Base-by-base conservation (phyloP, 805 yeast genomes). In the fission yeast (Schizosaccharomyces pombe) region DNA sequence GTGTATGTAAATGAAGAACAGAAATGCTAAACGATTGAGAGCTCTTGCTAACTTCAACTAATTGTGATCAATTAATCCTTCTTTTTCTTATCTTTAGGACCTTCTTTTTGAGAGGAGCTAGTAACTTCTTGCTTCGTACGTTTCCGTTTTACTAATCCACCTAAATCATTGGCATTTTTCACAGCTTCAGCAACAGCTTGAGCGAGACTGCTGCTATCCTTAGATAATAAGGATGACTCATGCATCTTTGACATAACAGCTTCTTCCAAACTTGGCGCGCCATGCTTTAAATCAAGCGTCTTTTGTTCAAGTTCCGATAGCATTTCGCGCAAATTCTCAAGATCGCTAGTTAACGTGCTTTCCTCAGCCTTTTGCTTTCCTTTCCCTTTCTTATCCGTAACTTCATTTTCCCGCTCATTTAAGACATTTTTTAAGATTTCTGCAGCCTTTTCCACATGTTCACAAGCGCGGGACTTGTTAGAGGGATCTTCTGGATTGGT, bases 401-500 rank as follows among this genome's bases (percentile, higher is more conserved):
- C 30, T 26, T 19, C 26, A 14, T 8, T 4, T 8, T 26, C 14
- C 26, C 30, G 28, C 5, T 19, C 11, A 3, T 43, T 30, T 2
- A 43, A n/a, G 14, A 43, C 11, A 26, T 22, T 16, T 5, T 24
- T 28, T 22, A 43, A 2, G 26, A 43, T 43, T 5, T 43, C 26
- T 16, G 49, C 49, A 5, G 49, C 49, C 28, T 11, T 26, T 43
- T 43, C 49, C 22, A 43, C 49, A 24, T 43, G 49, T 24, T 43
- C 30, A n/a, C 28, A 29, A 5, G 49, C 49, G 11, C 30, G 30
- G 14, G 19, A n/a, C 30, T 43, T 43, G 19, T 16, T 26, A 29
- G 30, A 22, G 11, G 12, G 30, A 26, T 43, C 49, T 19, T 24
- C 26, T 6, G 30, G 49, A 43, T 19, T 14, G 6, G 75, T 69